Base-by-base conservation (phyloP, 2,329 filamentous ascomycete genomes). In the Septoria petroselini region DNA sequence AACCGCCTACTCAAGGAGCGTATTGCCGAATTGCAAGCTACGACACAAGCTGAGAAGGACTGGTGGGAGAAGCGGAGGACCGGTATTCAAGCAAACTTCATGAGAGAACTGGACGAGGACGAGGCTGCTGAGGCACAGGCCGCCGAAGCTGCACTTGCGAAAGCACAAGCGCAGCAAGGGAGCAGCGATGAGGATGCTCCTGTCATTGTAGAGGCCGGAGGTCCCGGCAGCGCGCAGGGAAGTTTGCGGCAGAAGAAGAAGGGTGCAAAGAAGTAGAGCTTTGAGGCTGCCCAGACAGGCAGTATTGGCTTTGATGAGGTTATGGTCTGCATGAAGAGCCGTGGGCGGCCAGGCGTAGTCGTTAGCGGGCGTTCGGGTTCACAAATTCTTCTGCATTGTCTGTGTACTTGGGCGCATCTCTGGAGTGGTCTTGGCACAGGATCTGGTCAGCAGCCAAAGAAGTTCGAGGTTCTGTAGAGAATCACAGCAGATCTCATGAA, bases 11-110 rank as follows among this genome's bases (percentile, higher is more conserved):
- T 95, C 64, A 86, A 89, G 59, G 77, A 84, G 58, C 81, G 84
- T 41, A 77, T 95, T 15, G 80, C 84, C 39, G 85, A 90, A 55
- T 82, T 95, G 51, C 83, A 91, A 62, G 73, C 76, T 21, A 85
- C 88, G 64, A 75, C 83, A 1, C 77, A 80, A 7, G 75, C 82
- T 33, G 93, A 97, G 73, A 88, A 86, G 73, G 79, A 85, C 65
- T 95, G 90, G 89, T 98, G 93, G 93, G 88, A 89, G 68, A 87
- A 87, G 76, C 86, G 86, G 66, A 81, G 83, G 61, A 78, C 81
- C 38, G 78, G 78, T 55, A 90, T 94, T 59, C 79, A 86, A 68
- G 77, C 80, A 45, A 85, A 84, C 11, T 90, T 93, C 62, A 85
- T 94, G 80, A 88, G 86, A 71, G 90, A 96, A 74, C 75, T 95